Evolutionary conservation across 1,284 basidiomycete genomes (phyloP), one percentile per base, ranked within the genome.

Genomic region (Heterobasidion annosum): DNA sequence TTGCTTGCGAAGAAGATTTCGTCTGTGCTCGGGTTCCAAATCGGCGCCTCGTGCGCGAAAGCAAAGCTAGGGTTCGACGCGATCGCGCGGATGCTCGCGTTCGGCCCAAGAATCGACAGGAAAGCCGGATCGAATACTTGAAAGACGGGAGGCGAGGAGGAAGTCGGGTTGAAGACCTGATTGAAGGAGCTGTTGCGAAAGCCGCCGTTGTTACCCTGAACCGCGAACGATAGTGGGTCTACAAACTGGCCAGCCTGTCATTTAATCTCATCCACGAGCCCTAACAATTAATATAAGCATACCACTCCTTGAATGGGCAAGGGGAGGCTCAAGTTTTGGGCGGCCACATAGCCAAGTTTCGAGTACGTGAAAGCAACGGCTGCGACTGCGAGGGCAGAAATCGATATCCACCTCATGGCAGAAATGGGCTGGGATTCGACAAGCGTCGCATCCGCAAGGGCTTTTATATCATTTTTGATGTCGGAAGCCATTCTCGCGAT

Each of bases 41-140:
- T 74, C 0, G 82, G 82, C 1, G 86, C 88, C 67, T 91, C 88
- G 61, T 90, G 88, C 19, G 86, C 87, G 58, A 88, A 79, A 0
- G 83, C 80, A 62, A 79, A 86, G 15, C 76, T 76, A 0, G 74
- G 69, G 58, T 81, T 78, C 1, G 74, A 75, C 0, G 82, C 79
- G 19, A 91, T 75, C 56, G 77, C 66, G 4, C 75, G 74, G 50
- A 90, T 75, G 0, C 77, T 76, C 2, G 88, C 78, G 42, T 71
- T 68, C 7, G 67, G 61, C 0, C 88, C 87, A 2, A 90, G 76
- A 58, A 88, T 71, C 35, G 61, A 51, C 55, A 83, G 68, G 66
- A 91, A 91, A 5, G 67, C 71, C 3, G 68, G 60, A 62, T 89
- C 76, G 63, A 87, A 86, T 55, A 85, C 70, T 64, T 89, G 85